Conservation (phyloP, 2,329 filamentous ascomycete genomes). For the Simplicillium sp. region DNA sequence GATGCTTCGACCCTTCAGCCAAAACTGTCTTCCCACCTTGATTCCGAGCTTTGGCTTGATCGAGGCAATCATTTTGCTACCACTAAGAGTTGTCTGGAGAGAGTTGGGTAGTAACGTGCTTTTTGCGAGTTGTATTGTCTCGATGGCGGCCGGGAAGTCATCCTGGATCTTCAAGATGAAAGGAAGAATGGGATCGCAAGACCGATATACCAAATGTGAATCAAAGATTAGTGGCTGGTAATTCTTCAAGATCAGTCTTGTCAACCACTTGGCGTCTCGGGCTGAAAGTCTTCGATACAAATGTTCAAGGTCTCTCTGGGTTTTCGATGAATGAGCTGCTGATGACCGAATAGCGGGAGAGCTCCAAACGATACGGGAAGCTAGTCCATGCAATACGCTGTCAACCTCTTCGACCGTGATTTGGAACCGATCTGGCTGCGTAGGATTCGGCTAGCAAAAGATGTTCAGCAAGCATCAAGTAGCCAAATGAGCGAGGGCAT, state of each 20-base stretch:
- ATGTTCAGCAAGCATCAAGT: slow-evolving; percentile 10
- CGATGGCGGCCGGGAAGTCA: slow-evolving; percentile 52
- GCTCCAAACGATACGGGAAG: slow-evolving; percentile 62
- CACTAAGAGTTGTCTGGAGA: slow-evolving; percentile 3
- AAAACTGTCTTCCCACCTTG: slow-evolving; percentile 56
- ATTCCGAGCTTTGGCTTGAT: slow-evolving; percentile 47
- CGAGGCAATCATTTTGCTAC: slow-evolving; percentile 13
- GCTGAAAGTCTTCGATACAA: slow-evolving; percentile 54
- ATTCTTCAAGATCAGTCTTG: slow-evolving; percentile 68
- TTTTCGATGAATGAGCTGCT: slow-evolving; percentile 13
- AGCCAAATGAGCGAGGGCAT: background rate
- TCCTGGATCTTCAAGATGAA: slow-evolving; percentile 61
- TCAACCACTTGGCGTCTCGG: slow-evolving; percentile 78
- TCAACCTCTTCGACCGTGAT: slow-evolving; percentile 70
- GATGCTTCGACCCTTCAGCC: slow-evolving; percentile 59
- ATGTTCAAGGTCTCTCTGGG: slow-evolving; percentile 36
- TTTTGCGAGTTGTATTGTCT: slow-evolving; percentile 33
- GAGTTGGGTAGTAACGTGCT: slow-evolving; percentile 11
- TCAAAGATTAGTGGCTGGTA: slow-evolving; percentile 61
- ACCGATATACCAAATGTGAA: slow-evolving; percentile 39
- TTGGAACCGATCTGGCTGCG: slow-evolving; percentile 18
- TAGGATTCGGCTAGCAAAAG: slow-evolving; percentile 34
- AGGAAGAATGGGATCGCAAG: slow-evolving; percentile 62
- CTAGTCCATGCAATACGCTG: slow-evolving; percentile 51
- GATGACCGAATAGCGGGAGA: slow-evolving; percentile 46